Conservation (phyloP, 768 basidiomycete genomes). For the Suillus lakei region DNA sequence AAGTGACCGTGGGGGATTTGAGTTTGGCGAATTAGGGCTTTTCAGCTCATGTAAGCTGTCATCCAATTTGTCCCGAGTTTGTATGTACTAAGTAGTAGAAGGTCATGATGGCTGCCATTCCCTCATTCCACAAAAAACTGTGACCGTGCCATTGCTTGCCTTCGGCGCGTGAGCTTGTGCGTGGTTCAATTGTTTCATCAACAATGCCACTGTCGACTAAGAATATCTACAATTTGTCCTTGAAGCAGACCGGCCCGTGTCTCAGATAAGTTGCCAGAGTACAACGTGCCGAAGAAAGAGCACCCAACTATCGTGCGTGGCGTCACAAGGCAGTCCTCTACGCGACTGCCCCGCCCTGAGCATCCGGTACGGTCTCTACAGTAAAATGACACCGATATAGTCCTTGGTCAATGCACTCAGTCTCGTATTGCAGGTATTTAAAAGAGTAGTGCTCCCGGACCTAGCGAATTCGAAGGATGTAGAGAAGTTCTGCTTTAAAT, state of each 20-base stretch:
- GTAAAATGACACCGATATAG: slow-evolving; percentile 35
- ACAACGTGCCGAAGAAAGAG: slow-evolving; percentile 2
- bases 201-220: slow-evolving; percentile 28
- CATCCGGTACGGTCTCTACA: slow-evolving; percentile 59
- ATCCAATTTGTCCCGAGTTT: too few species aligned
- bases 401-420: not conserved
- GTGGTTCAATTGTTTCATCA: slow-evolving; percentile 25
- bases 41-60: too few species aligned
- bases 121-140: not conserved
- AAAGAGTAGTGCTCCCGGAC: slow-evolving; percentile 56
- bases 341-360: slow-evolving; percentile 43
- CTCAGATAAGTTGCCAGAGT: not conserved
- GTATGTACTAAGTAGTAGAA: too few species aligned
- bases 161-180: slow-evolving; percentile 15
- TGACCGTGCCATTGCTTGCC: not conserved
- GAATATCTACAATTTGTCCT: slow-evolving; percentile 29
- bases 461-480: slow-evolving; percentile 48
- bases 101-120: too few species aligned
- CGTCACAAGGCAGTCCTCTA: slow-evolving; percentile 8
- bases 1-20: too few species aligned
- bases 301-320: not conserved
- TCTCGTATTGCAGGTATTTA: slow-evolving; percentile 51
- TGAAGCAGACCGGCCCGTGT: slow-evolving; percentile 18
- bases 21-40: too few species aligned
- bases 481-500: slow-evolving; percentile 43